phyloP scores from a whole-genome alignment of 1,139 yeast species.

The Casaregolazyma suthepensis region DNA sequence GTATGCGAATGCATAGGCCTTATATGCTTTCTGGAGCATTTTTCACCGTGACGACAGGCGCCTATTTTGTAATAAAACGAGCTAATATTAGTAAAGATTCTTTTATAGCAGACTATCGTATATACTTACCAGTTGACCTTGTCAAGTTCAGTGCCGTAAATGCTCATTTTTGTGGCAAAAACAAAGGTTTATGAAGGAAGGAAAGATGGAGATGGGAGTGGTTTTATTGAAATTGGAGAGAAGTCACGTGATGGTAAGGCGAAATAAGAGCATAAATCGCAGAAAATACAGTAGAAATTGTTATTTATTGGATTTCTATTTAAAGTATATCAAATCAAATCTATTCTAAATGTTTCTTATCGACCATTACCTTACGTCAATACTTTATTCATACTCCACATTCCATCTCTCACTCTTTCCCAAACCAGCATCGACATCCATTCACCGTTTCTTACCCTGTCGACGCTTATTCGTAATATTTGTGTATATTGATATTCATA shows the following conservation, averaged over 20 bases:
- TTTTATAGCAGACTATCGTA: background rate
- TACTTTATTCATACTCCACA: background rate
- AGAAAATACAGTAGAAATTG: too few relatives aligned
- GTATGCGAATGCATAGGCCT: constrained; percentile 66
- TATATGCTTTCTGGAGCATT: constrained; percentile 72
- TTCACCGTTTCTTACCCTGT: background rate
- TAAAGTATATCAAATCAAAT: too few relatives aligned
- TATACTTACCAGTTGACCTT: constrained; percentile 38
- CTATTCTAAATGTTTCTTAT: background rate
- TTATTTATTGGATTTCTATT: too few relatives aligned
- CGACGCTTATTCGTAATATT: background rate
- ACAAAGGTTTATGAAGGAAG: constrained; percentile 1
- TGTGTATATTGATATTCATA: too few relatives aligned
- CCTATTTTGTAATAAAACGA: constrained; percentile 79
- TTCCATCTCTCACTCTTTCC: background rate
- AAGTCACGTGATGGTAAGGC: background rate
- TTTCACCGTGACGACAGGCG: constrained; percentile 90
- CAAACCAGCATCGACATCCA: background rate
- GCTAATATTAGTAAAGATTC: constrained; percentile 22
- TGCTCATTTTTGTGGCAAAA: constrained; percentile 34
- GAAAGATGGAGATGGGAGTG: background rate
- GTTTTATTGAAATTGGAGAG: background rate
- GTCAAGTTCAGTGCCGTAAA: constrained; percentile 40
- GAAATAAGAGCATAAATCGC: too few relatives aligned
- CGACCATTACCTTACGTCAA: background rate